Evolutionary conservation across 805 yeast species (phyloP), one percentile per base, ranked within the genome.

Genomic region (Yarrowia sp.): DNA sequence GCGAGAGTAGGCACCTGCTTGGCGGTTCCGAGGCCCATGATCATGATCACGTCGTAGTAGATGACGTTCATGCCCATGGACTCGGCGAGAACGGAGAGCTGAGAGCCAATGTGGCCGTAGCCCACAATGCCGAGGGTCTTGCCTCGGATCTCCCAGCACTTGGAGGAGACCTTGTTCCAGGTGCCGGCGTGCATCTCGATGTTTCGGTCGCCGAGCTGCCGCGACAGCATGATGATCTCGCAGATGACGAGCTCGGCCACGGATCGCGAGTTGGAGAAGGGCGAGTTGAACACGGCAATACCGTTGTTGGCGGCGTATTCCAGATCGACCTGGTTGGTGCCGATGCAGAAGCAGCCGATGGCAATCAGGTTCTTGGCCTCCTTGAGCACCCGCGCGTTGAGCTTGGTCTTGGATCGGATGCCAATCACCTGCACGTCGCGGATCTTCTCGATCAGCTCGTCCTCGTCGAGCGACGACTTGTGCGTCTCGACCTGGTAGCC

Each of bases 71-170:
- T 87, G 78, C 99, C 99, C 85, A 94, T 85, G 46, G 97, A 84
- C 81, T 94, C 99, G 56, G 99, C 98, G 69, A 94, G 79, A 10
- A 94, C 99, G 8, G 97, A 88, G 73, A 94, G 85, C 79, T 94
- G 99, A 55, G 98, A 79, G 70, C 99, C 99, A 78, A 94, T 94
- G 76, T 94, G 99, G 70, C 99, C 99, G 72, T 94, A 94, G 69
- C 99, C 99, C 38, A 94, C 81, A 71, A 94, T 94, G 65, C 99
- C 99, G 70, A 94, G 81, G 53, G 99, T 93, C 77, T 94, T 94
- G 68, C 99, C 99, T 79, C 99, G 88, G 69, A 94, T 92, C 79
- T 94, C 99, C 98, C 98, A 94, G 79, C 99, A 94, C 76, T 84
- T 91, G 68, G 90, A 81, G 70, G 88, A 81, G 69, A 93, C 97